Base-by-base conservation (phyloP, 139 green algal genomes). In the Chlorella sp. region DNA sequence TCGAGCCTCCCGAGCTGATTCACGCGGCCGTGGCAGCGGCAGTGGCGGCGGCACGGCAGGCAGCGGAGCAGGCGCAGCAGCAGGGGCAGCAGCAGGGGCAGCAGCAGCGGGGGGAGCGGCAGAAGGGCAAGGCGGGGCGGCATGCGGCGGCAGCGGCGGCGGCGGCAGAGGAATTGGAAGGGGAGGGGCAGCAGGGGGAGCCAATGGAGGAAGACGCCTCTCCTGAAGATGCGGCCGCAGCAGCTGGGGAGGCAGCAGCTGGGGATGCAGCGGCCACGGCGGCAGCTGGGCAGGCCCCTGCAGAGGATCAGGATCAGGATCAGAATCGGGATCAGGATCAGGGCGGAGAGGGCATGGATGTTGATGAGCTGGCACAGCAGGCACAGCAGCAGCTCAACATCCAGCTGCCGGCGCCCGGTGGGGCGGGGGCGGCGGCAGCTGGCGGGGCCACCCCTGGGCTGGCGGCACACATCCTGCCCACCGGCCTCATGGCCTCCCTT, bases 1-100 rank as follows among this genome's bases (percentile, higher is more conserved):
- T n/a, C 3, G 11, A 77, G n/a, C 82, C n/a, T 32, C 14, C 77
- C 15, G 77, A 60, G 22, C 32, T 21, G 22, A 30, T 24, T 14
- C 37, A 15, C 16, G 83, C 22, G 21, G 83, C 68, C 14, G 69
- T 18, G 73, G 69, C 40, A 34, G 69, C 40, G 39, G 78, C 28
- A 34, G 36, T 16, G 61, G 83, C 9, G 3, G 19, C 19, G 39
- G 60, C 34, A 57, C 48, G 48, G 48, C 48, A 9, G 7, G 48
- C 48, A 9, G 48, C 48, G 48, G 48, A 57, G 81, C 81, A 86
- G 81, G 53, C 16, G 53, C 81, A 86, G 81, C 48, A 87, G 61
- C 9, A 32, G 48, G 34, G 60, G 82, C 57, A 86, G 39, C 78
- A 82, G 60, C n/a, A 69, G 77, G 16, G 86, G 87, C 87, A 90